Percentiles rank a stretch among this genome's conserved stretches.
phyloP scores from a whole-genome alignment of 164 flowering plant genomes.

The grape (Vitis vinifera) region DNA sequence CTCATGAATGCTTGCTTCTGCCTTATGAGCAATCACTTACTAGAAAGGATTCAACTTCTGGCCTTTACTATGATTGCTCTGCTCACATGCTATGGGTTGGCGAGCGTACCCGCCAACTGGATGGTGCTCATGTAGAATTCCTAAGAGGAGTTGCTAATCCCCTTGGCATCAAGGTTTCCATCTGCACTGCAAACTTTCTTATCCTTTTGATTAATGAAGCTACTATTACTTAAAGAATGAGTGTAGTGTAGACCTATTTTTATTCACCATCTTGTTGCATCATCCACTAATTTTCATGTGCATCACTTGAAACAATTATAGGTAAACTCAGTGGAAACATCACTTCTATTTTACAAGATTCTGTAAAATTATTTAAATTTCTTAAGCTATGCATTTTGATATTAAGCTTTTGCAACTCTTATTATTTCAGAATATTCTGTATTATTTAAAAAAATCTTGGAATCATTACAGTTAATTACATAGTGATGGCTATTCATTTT shows the following conservation, averaged over 20 bases:
- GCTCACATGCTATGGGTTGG: slow-evolving; percentile 60
- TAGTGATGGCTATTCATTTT: not conserved
- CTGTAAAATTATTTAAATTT: no score
- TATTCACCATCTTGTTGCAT: no score
- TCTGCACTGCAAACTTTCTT: not conserved
- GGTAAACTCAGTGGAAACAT: no score
- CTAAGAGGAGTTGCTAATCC: slow-evolving; percentile 51
- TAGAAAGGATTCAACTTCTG: slow-evolving; percentile 47
- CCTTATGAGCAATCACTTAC: slow-evolving; percentile 52
- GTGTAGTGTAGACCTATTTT: no score
- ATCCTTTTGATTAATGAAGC: not conserved
- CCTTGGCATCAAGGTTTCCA: slow-evolving; percentile 46
- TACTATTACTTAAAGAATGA: not conserved
- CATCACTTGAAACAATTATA: no score
- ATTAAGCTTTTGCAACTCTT: not conserved
- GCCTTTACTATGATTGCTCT: slow-evolving; percentile 47
- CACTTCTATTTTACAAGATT: no score
- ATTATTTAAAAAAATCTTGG: not conserved
- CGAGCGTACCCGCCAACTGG: slow-evolving; percentile 49
- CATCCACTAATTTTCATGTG: no score
- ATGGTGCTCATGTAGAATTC: slow-evolving; percentile 53
- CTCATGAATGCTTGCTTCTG: slow-evolving; percentile 48
- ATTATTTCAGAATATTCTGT: not conserved
- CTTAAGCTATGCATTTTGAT: no score
- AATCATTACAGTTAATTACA: not conserved